phyloP scores from a whole-genome alignment of 225 moss, liverwort and hornwort genomes.

The Polytrichum commune region DNA sequence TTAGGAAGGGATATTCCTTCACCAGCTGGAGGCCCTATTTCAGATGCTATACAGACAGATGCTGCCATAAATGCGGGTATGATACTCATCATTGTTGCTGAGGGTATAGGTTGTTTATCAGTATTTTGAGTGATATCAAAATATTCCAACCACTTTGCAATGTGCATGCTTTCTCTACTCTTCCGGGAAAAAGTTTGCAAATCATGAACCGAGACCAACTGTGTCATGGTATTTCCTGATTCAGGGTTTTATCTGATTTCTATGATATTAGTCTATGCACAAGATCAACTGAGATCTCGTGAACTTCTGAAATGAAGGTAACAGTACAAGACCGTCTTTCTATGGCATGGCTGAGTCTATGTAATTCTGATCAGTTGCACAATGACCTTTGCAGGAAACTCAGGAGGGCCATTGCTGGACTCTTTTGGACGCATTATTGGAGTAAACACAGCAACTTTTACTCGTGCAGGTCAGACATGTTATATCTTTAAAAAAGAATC shows the following conservation, averaged over 20 bases:
- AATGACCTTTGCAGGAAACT: constrained; percentile 47
- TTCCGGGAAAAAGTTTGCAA: no score
- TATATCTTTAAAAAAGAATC: no score
- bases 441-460: constrained; percentile 65
- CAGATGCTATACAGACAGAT: constrained; percentile 65
- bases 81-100: constrained; percentile 1
- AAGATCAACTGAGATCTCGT: no score
- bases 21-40: constrained; percentile 54
- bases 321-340: no score
- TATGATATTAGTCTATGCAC: no score
- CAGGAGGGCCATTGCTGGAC: constrained; percentile 63
- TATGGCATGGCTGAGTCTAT: not conserved
- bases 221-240: no score
- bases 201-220: no score
- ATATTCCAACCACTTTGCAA: no score
- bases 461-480: constrained; percentile 35
- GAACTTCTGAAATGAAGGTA: no score
- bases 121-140: not conserved
- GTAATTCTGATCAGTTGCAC: constrained; percentile 8
- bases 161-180: no score
- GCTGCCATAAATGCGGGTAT: constrained; percentile 67
- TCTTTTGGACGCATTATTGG: constrained; percentile 64
- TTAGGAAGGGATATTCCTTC: constrained; percentile 67
- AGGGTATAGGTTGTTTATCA: not conserved
- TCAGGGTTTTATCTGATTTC: no score